phyloP scores from a whole-genome alignment of 495 filamentous ascomycete genomes.

The Neurospora sp. region DNA sequence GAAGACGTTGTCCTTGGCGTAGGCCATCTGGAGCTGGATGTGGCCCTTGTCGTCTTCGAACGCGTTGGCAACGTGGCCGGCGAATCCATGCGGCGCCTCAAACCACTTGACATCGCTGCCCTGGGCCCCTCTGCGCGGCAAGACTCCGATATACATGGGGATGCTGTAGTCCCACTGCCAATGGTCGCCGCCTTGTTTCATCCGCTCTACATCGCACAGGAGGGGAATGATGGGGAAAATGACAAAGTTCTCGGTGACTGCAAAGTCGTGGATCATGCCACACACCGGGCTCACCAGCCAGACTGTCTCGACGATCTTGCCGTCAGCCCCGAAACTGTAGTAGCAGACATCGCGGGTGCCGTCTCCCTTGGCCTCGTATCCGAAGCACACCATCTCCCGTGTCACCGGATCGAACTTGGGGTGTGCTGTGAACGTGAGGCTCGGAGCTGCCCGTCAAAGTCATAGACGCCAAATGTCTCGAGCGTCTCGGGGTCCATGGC shows the following conservation, averaged over 20 bases:
- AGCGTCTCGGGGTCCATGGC: conserved; percentile 41
- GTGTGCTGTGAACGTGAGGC: conserved; percentile 47
- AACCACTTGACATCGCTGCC: conserved; percentile 34
- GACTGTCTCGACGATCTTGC: conserved; percentile 28
- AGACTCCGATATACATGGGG: conserved; percentile 33
- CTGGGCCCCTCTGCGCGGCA: conserved; percentile 35
- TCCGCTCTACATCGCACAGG: conserved; percentile 30
- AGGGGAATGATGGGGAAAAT: conserved; percentile 37
- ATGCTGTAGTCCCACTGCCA: conserved; percentile 38
- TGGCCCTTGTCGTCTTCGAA: conserved; percentile 38
- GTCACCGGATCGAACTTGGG: conserved; percentile 47
- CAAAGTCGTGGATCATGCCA: conserved; percentile 45
- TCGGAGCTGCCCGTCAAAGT: conserved; percentile 44
- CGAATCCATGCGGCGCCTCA: conserved; percentile 32
- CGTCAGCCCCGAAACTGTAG: conserved; percentile 30
- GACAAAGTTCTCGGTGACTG: conserved; percentile 38
- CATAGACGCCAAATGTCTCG: conserved; percentile 38
- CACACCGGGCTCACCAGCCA: conserved; percentile 36
- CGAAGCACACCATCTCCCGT: conserved; percentile 42
- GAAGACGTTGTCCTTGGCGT: conserved; percentile 38
- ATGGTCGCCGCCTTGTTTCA: conserved; percentile 40
- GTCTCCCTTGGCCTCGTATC: conserved; percentile 37
- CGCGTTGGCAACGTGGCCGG: conserved; percentile 36
- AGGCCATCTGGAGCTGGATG: conserved; percentile 38
- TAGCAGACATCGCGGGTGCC: conserved; percentile 33